A percentile compares a stretch with the other conserved stretches of the same genome.
phyloP scores from a whole-genome alignment of 306 rosid species.

The Casuarina glauca region DNA sequence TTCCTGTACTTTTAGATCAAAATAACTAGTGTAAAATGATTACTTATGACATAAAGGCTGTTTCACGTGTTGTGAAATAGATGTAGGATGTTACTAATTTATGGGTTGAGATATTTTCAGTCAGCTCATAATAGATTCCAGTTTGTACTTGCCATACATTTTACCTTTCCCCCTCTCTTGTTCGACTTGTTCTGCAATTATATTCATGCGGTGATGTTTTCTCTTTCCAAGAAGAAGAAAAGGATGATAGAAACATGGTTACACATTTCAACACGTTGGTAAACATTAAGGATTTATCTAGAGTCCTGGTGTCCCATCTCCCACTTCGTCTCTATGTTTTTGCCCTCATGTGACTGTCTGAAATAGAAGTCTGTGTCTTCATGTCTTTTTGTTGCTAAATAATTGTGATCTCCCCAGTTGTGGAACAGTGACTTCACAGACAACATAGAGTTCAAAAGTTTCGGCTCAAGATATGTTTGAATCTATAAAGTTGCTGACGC shows the following conservation, averaged over 20 bases:
- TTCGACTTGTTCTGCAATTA: neutral
- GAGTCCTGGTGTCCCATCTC: too few species aligned
- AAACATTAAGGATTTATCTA: neutral
- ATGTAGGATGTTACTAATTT: neutral
- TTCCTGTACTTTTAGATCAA: conserved; percentile 1
- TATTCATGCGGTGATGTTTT: neutral
- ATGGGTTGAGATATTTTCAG: neutral
- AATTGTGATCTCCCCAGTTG: neutral
- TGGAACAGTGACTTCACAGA: neutral
- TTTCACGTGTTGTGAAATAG: neutral
- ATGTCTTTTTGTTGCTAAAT: neutral
- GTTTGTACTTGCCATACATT: neutral
- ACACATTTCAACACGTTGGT: neutral
- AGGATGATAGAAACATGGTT: neutral
- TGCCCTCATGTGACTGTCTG: too few species aligned
- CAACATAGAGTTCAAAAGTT: neutral
- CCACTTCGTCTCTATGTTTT: too few species aligned
- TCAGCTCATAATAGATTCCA: neutral
- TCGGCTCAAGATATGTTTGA: neutral
- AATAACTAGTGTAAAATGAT: conserved; percentile 4
- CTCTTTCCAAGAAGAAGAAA: neutral
- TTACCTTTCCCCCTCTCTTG: neutral
- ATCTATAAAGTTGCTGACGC: neutral
- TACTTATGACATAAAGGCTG: neutral
- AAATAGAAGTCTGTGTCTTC: too few species aligned